Conservation (phyloP, 805 yeast genomes). For the Kuraishia capsulata region DNA sequence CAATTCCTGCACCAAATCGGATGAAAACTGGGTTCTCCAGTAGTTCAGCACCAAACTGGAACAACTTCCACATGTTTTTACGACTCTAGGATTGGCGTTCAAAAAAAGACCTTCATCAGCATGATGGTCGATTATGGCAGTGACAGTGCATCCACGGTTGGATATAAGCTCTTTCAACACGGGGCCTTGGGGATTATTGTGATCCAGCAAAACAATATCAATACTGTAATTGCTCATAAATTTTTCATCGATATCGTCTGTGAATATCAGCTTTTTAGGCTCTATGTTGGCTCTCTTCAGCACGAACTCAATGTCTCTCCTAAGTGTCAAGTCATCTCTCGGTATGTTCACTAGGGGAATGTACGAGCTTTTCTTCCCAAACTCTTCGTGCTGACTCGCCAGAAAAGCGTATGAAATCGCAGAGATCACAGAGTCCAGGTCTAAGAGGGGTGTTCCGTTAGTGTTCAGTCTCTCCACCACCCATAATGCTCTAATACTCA, state of each 20-base stretch:
- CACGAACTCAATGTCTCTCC: slow-evolving; percentile 62
- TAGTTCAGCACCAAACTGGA: slow-evolving; percentile 61
- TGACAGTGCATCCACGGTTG: slow-evolving; percentile 23
- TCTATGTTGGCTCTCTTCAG: slow-evolving; percentile 38
- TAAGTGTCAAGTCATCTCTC: slow-evolving; percentile 48
- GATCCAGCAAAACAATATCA: slow-evolving; percentile 69
- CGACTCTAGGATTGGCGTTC: slow-evolving; percentile 51
- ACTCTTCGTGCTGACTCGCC: slow-evolving; percentile 12
- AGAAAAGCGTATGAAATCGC: slow-evolving; percentile 69
- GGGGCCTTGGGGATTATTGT: slow-evolving; percentile 56
- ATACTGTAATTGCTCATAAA: slow-evolving; percentile 8
- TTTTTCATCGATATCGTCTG: slow-evolving; percentile 42
- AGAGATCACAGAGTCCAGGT: slow-evolving; percentile 79
- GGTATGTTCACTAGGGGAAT: slow-evolving; percentile 77
- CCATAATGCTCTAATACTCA: slow-evolving; percentile 6
- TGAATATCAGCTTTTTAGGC: slow-evolving; percentile 43
- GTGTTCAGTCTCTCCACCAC: neutral
- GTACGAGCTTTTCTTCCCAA: no score
- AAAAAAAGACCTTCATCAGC: slow-evolving; percentile 49
- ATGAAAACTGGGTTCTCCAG: slow-evolving; percentile 29
- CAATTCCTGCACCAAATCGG: slow-evolving; percentile 3
- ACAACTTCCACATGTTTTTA: slow-evolving; percentile 68
- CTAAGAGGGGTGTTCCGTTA: slow-evolving; percentile 22
- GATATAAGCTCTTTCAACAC: slow-evolving; percentile 21
- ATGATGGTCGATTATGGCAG: slow-evolving; percentile 82